phyloP scores from a whole-genome alignment of 768 basidiomycete species.

The Boletus patriciae region DNA sequence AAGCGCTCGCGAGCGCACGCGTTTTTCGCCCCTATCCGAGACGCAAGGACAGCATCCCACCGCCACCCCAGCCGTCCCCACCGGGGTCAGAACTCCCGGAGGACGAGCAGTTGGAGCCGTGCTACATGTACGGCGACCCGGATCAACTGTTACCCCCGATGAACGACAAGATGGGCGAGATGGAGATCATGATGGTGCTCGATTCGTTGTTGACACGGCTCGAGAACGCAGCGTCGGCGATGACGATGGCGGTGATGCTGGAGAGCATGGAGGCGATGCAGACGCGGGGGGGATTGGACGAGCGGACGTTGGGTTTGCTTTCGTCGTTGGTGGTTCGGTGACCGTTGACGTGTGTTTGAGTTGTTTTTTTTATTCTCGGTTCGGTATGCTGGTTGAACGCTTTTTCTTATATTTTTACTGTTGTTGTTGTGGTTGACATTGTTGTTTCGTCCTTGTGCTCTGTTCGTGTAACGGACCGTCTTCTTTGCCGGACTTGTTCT shows the following conservation, averaged over 20 bases:
- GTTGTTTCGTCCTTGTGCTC: neutral
- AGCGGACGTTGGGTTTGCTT: conserved; percentile 48
- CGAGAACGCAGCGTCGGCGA: conserved; percentile 61
- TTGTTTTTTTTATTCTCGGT: neutral
- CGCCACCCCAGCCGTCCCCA: conserved; percentile 2
- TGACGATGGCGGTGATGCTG: conserved; percentile 12
- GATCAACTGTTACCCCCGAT: conserved; percentile 67
- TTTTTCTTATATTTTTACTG: neutral
- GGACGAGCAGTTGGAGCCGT: conserved; percentile 28
- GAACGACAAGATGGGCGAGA: conserved; percentile 66
- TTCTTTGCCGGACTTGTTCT: neutral
- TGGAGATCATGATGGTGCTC: conserved; percentile 70
- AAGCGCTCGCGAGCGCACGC: conserved; percentile 62
- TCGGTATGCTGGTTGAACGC: neutral
- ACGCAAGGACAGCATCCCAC: conserved; percentile 32
- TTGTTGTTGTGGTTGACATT: neutral
- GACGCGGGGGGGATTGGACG: conserved; percentile 43
- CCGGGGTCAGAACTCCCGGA: conserved; percentile 15
- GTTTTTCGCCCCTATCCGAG: conserved; percentile 51
- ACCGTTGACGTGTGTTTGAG: conserved; percentile 5
- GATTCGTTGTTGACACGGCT: conserved; percentile 75
- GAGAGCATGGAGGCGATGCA: conserved; percentile 35
- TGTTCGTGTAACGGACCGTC: neutral
- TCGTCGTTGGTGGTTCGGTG: conserved; percentile 34
- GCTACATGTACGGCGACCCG: conserved; percentile 58